These are phyloP conservation scores for Citrus reticulata DNA, from an alignment of 345 rosid genomes.

Conservation along the genomic window DNA sequence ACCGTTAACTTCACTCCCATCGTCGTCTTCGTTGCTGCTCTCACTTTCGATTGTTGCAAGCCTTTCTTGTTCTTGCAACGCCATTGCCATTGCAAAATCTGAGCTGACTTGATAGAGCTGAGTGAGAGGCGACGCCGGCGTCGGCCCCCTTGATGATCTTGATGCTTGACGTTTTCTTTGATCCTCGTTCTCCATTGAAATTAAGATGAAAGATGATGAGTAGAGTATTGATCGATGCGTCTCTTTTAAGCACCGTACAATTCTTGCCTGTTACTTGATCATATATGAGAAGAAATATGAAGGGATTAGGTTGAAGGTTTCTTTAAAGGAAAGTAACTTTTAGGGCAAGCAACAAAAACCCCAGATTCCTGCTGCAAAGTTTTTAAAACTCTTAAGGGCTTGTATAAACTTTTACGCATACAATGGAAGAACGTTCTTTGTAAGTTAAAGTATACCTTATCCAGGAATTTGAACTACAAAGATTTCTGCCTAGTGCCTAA, in stretches of 20 bases:
- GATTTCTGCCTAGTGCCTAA: background rate
- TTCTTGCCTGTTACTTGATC: background rate
- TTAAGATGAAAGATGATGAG: background rate
- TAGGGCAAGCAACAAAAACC: conserved; percentile 17
- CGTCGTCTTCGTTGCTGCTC: conserved; percentile 23
- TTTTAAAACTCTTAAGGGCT: too few species aligned
- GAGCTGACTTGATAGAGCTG: conserved; percentile 35
- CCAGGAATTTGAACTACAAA: background rate
- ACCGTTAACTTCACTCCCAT: conserved; percentile 6
- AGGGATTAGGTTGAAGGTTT: conserved; percentile 1
- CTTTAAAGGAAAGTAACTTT: conserved; percentile 33
- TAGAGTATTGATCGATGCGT: background rate
- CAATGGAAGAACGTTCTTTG: conserved; percentile 6
- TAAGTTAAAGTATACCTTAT: background rate
- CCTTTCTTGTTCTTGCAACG: conserved; percentile 35
- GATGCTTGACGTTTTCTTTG: conserved; percentile 22
- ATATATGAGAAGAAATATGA: background rate
- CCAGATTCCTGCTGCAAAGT: conserved; percentile 21
- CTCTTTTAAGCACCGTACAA: background rate
- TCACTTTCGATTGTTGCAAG: conserved; percentile 34
- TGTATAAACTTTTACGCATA: conserved; percentile 11
- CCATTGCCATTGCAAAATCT: conserved; percentile 35
- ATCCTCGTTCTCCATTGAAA: conserved; percentile 22
- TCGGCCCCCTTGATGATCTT: background rate
- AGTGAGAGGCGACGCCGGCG: background rate